Evolutionary conservation across 805 yeast species (phyloP), one percentile per base, ranked within the genome.

Genomic region (Myxozyma neotropica): DNA sequence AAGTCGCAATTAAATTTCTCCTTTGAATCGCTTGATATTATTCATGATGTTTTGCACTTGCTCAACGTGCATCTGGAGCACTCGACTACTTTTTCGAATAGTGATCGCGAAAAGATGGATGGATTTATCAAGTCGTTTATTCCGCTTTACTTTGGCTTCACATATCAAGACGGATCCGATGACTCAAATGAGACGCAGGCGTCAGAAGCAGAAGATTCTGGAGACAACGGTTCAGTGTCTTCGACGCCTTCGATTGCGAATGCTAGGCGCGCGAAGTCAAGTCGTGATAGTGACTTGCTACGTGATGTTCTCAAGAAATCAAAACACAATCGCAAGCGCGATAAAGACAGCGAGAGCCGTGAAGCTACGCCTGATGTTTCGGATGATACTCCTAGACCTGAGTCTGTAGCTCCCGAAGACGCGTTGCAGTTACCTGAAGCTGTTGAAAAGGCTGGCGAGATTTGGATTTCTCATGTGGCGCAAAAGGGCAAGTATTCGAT

Each of bases 61-160:
- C 79, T 88, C 3, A 81, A 83, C 58, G 83, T 82, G 6, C 90
- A 83, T 71, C 78, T 93, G 64, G 80, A 80, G 66, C 83, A 84
- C 66, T 82, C 85, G 21, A 85, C 91, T 8, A 81, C 86, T 24
- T 90, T 89, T 72, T 89, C 97, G 1, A 82, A 82, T 23, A 81
- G 83, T 63, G 98, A 93, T 72, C 84, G 90, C 59, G 95, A 88
- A 55, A 83, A 86, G 68, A 78, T 92, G 70, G 83, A 81, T 58
- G 84, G 82, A 39, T 88, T 90, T 68, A 76, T 90, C 74, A 82
- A 81, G 69, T 81, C 84, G 10, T 91, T 93, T 67, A 68, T 90
- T 35, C 80, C 87, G 1, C 74, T 87, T 53, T 89, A 92, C 71
- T 93, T 91, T 72, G 83, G 71, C 5, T 51, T 73, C 5, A 50